Percentiles rank a stretch among this genome's conserved stretches.
phyloP scores from a whole-genome alignment of 2,329 filamentous ascomycete species.

The Xylariales sp. region DNA sequence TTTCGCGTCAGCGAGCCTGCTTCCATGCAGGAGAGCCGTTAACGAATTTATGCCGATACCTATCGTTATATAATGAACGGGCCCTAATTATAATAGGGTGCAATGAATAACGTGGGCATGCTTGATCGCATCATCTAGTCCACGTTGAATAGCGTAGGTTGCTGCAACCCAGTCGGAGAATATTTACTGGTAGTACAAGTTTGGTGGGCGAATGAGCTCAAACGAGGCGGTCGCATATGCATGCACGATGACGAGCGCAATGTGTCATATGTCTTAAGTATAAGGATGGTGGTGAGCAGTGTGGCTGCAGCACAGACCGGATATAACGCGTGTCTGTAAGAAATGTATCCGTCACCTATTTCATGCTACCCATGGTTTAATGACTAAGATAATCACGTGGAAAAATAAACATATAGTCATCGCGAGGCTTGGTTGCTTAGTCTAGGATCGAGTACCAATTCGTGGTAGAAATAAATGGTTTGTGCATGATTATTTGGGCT shows the following conservation, averaged over 20 bases:
- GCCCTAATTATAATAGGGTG: neutral
- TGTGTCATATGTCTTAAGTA: conserved; percentile 13
- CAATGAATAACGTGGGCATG: too few relatives aligned
- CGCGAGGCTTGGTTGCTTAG: neutral
- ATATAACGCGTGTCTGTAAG: neutral
- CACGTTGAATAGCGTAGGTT: neutral
- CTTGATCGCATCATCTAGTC: too few relatives aligned
- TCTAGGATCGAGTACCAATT: neutral
- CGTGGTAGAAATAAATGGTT: neutral
- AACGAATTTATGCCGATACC: neutral
- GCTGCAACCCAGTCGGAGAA: neutral
- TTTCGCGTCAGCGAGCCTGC: neutral
- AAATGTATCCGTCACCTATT: conserved; percentile 4
- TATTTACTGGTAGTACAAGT: neutral
- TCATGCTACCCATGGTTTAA: neutral
- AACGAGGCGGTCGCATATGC: conserved; percentile 31
- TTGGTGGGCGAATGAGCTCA: neutral
- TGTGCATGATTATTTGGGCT: neutral
- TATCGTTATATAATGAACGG: too few relatives aligned
- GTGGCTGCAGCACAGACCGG: conserved; percentile 27
- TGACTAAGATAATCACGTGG: conserved; percentile 23
- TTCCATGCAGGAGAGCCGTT: neutral
- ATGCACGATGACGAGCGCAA: conserved; percentile 30
- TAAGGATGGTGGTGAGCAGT: conserved; percentile 8
- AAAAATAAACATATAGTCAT: neutral